Evolutionary conservation across 2,329 filamentous ascomycete species (phyloP).

Genomic region (Epichloe coenophiala): DNA sequence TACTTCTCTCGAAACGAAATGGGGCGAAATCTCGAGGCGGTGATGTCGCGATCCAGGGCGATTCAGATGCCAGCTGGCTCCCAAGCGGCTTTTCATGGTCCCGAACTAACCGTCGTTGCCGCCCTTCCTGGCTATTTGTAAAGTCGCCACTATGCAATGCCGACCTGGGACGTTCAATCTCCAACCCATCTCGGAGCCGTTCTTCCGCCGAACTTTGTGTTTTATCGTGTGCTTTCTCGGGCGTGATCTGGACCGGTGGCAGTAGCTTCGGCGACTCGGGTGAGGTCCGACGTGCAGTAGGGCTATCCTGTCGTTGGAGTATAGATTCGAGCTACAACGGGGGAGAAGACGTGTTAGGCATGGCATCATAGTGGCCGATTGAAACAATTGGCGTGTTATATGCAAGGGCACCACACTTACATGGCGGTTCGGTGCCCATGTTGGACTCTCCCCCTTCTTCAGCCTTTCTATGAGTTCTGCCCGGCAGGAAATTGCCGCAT

Average conservation of each 20-base stretch:
- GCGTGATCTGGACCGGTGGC: slow-evolving; percentile 33
- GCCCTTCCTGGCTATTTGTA: slow-evolving; percentile 25
- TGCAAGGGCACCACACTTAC: slow-evolving; percentile 24
- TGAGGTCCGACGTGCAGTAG: slow-evolving; percentile 16
- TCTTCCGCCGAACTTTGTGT: slow-evolving; percentile 18
- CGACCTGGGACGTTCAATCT: slow-evolving; percentile 73
- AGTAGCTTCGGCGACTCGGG: slow-evolving; percentile 28
- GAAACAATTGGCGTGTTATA: neutral
- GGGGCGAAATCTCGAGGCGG: slow-evolving; percentile 38
- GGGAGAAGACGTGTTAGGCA: neutral
- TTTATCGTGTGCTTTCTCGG: slow-evolving; percentile 24
- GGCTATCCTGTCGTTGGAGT: slow-evolving; percentile 13
- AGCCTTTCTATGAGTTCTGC: slow-evolving; percentile 72
- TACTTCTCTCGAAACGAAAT: slow-evolving; percentile 28
- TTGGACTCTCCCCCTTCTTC: slow-evolving; percentile 62
- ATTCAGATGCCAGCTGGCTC: neutral
- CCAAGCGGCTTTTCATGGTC: neutral
- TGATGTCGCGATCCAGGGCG: slow-evolving; percentile 40
- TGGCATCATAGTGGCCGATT: neutral
- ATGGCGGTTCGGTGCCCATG: slow-evolving; percentile 55
- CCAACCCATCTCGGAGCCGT: slow-evolving; percentile 38
- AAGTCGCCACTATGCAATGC: slow-evolving; percentile 57
- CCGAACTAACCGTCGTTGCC: slow-evolving; percentile 5
- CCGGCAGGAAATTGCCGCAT: slow-evolving; percentile 40
- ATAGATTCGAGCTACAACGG: slow-evolving; percentile 24